These are phyloP conservation scores for Ustilago sp. DNA, from an alignment of 1,284 basidiomycete species.

Conservation along the genomic window DNA sequence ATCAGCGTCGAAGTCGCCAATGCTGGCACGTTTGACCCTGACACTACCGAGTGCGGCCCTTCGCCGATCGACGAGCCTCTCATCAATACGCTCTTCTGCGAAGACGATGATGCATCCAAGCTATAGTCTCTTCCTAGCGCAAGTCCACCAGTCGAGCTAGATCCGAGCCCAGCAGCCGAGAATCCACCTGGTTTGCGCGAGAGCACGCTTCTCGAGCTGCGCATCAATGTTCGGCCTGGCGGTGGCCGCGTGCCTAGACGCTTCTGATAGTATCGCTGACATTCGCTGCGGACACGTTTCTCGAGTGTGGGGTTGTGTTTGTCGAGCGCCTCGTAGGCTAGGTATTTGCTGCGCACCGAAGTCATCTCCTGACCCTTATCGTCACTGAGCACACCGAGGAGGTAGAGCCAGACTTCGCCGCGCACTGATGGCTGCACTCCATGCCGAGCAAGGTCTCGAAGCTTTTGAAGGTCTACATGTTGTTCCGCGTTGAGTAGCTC, in stretches of 20 bases:
- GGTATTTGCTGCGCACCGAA: constrained; percentile 63
- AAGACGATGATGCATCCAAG: constrained; percentile 7
- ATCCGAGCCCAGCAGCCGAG: constrained; percentile 7
- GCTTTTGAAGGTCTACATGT: constrained; percentile 65
- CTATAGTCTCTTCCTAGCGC: constrained; percentile 17
- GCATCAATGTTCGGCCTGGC: constrained; percentile 43
- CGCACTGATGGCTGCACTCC: constrained; percentile 64
- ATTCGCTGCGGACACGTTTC: constrained; percentile 63
- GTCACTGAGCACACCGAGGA: constrained; percentile 66
- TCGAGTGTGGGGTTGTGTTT: constrained; percentile 63
- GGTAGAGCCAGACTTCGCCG: constrained; percentile 68
- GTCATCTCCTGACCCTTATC: constrained; percentile 69
- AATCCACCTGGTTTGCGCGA: constrained; percentile 32
- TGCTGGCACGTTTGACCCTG: constrained; percentile 3
- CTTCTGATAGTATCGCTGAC: constrained; percentile 64
- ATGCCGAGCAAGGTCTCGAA: constrained; percentile 64
- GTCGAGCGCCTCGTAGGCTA: constrained; percentile 65
- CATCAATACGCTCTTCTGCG: constrained; percentile 6
- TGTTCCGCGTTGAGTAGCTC: constrained; percentile 66
- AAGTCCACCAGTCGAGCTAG: background rate
- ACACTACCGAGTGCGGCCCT: constrained; percentile 3
- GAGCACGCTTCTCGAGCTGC: constrained; percentile 34
- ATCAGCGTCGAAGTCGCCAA: constrained; percentile 22
- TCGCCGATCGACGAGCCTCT: constrained; percentile 14
- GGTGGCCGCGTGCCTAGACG: constrained; percentile 49